Conservation (phyloP, 352 stramenopile species). For the Globisporangium takayamanum region DNA sequence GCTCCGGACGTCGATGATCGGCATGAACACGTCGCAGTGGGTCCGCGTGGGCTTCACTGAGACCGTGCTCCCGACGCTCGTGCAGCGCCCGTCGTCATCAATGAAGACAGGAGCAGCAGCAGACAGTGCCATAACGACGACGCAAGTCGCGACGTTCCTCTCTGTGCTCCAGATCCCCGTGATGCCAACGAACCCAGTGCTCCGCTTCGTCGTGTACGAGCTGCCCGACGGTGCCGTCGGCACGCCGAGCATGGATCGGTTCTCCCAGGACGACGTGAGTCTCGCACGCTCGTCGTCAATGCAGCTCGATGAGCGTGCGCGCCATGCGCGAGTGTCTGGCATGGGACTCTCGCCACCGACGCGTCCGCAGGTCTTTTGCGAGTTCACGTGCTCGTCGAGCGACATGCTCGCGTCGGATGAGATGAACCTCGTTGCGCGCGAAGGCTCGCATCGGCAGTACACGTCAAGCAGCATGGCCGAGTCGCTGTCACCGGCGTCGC, state of each 20-base stretch:
- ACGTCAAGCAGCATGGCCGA: constrained; percentile 26
- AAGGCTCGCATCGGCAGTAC: constrained; percentile 41
- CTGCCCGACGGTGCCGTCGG: constrained; percentile 39
- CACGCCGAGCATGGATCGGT: constrained; percentile 6
- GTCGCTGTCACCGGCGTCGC: neutral
- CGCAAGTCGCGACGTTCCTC: constrained; percentile 66
- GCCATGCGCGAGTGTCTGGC: constrained; percentile 43
- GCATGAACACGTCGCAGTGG: constrained; percentile 36
- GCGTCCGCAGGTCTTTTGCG: constrained; percentile 66
- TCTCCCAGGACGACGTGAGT: constrained; percentile 7
- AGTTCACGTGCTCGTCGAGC: constrained; percentile 62
- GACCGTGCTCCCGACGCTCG: constrained; percentile 59
- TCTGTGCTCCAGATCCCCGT: constrained; percentile 74
- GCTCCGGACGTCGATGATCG: constrained; percentile 28
- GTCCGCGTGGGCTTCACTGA: constrained; percentile 70
- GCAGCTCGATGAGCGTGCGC: constrained; percentile 52
- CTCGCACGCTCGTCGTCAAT: constrained; percentile 32
- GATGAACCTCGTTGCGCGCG: constrained; percentile 48
- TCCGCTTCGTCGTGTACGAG: constrained; percentile 82
- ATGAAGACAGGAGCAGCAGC: neutral
- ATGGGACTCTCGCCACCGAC: constrained; percentile 51
- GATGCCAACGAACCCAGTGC: constrained; percentile 48
- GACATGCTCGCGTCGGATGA: constrained; percentile 53
- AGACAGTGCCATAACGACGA: constrained; percentile 2
- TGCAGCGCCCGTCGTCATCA: constrained; percentile 15